Evolutionary conservation across 768 basidiomycete genomes (phyloP), one percentile per base, ranked within the genome.

Genomic region (Artomyces pyxidatus): DNA sequence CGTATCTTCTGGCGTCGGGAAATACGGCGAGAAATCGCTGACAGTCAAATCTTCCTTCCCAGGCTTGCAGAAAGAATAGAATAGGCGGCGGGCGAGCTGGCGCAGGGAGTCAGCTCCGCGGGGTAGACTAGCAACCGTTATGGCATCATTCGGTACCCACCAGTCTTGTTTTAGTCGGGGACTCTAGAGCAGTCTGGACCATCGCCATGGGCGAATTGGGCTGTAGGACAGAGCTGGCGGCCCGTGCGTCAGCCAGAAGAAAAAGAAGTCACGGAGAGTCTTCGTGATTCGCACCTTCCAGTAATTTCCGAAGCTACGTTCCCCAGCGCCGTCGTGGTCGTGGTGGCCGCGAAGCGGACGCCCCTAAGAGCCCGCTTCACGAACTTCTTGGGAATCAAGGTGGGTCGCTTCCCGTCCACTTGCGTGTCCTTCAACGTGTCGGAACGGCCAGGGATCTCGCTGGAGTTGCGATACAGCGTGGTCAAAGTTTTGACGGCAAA

Each of bases 181-280:
- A 87, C 52, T 80, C 76, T 16, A 96, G 68, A 4, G 88, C 87
- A 5, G 80, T 82, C 57, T 84, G 79, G 38, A 94, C 86, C 68
- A 85, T 79, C 22, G 85, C 83, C 60, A 79, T 78, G 0, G 88
- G 86, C 1, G 87, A 88, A 61, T 93, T 92, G 37, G 91, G 91
- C 63, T 93, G 90, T 19, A 94, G 66, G n/a, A 93, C 77, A 32
- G 82, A 83, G 51, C 80, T 81, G 42, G 47, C 30, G 22, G 28
- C 16, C 22, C 21, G 7, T n/a, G 25, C 21, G 27, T 12, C 25
- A 23, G 28, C 6, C 12, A 19, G 37, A 21, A 25, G n/a, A 35
- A 10, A 42, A 25, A 42, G 47, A 12, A 49, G 19, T 28, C 12
- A n/a, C 12, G 28, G 16, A 27, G 26, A 30, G 16, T 12, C 11